Evolutionary conservation across 2,329 filamentous ascomycete species (phyloP).

Genomic region (Onygenales sp.): DNA sequence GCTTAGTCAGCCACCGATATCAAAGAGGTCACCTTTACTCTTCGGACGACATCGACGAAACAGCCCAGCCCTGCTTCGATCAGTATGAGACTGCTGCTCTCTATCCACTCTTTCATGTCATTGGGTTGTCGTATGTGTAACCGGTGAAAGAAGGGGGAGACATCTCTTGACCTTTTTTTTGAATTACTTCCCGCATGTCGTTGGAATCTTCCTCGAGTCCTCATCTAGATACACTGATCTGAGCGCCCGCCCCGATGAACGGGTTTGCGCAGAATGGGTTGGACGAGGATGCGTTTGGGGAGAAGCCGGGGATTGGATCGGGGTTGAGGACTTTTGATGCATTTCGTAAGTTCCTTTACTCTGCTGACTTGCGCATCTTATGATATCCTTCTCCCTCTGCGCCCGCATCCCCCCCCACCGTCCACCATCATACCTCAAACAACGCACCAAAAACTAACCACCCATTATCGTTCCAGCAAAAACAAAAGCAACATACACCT

Average conservation of each 20-base stretch:
- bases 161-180: neutral
- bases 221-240: neutral
- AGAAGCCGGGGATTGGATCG: constrained; percentile 50
- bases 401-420: neutral
- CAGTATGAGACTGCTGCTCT: neutral
- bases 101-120: neutral
- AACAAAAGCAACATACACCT: constrained; percentile 87
- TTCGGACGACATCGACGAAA: neutral
- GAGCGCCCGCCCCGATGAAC: constrained; percentile 52
- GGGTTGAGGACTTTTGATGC: constrained; percentile 82
- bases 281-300: constrained; percentile 71
- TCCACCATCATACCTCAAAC: neutral
- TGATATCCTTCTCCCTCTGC: neutral
- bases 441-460: neutral
- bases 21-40: neutral
- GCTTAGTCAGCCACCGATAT: neutral
- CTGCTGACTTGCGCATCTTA: neutral
- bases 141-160: neutral
- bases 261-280: constrained; percentile 62
- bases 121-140: neutral
- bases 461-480: constrained; percentile 54
- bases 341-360: constrained; percentile 62
- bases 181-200: neutral
- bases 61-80: neutral
- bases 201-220: neutral